phyloP scores from a whole-genome alignment of 768 basidiomycete species.

The Leccinellum albellum region DNA sequence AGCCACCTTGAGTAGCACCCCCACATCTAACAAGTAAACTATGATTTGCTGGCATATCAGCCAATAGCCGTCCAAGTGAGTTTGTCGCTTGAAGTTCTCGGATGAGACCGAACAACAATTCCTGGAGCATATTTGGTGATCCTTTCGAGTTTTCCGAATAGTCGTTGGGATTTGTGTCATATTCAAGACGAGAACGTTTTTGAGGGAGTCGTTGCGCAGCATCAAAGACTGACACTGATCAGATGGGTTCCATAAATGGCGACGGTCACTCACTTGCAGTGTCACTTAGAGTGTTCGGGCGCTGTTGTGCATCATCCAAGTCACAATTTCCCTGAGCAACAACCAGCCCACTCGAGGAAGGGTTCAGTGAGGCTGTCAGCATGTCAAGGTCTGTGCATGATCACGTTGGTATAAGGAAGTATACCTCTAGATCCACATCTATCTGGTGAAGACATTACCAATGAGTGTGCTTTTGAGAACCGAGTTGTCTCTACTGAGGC shows the following conservation, averaged over 20 bases:
- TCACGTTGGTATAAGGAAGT: neutral
- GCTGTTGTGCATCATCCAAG: neutral
- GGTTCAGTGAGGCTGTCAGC: neutral
- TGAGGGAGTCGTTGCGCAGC: neutral
- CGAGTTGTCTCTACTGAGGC: neutral
- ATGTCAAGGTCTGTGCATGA: neutral
- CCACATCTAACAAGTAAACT: neutral
- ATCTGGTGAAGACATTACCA: neutral
- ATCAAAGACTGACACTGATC: neutral
- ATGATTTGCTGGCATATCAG: neutral
- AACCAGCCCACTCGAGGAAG: neutral
- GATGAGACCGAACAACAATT: no score
- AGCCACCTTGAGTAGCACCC: neutral
- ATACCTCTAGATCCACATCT: neutral
- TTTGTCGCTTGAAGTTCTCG: no score
- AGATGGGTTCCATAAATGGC: neutral
- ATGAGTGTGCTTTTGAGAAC: neutral
- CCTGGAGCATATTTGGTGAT: no score
- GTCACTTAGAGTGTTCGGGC: neutral
- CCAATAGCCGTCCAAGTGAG: no score
- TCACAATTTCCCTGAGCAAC: neutral
- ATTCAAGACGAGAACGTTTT: neutral
- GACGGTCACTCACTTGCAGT: neutral
- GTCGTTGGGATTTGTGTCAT: neutral
- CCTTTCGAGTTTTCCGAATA: no score